Evolutionary conservation across 2,329 filamentous ascomycete genomes (phyloP).

Genomic region (Colletotrichum sp.): DNA sequence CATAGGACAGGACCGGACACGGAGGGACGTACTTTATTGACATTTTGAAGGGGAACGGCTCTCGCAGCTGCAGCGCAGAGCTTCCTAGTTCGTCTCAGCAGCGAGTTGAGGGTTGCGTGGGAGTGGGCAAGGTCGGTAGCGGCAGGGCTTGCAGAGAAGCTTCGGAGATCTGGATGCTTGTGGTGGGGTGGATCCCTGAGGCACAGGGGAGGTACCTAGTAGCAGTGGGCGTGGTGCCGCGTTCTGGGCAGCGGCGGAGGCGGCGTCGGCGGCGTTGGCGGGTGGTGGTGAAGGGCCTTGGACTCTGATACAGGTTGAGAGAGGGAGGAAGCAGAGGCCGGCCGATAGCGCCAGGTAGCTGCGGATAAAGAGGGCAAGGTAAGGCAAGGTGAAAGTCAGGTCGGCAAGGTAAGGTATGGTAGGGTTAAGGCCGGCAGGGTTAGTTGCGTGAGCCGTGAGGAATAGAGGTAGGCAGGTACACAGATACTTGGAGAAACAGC

Average conservation of each 20-base stretch:
- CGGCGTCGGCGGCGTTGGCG: conserved; percentile 4
- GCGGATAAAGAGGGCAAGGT: conserved; percentile 6
- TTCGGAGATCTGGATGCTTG: conserved; percentile 24
- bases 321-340: conserved; percentile 5
- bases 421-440: background rate
- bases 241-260: conserved; percentile 20
- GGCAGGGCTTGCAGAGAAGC: conserved; percentile 24
- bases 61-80: conserved; percentile 19
- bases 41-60: conserved; percentile 37
- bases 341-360: conserved; percentile 9
- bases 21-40: conserved; percentile 58
- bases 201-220: conserved; percentile 22
- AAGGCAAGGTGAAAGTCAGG: background rate
- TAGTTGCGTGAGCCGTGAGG: background rate
- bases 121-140: conserved; percentile 22
- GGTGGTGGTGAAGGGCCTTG: conserved; percentile 9
- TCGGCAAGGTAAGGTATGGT: background rate
- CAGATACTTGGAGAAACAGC: background rate
- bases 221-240: conserved; percentile 7
- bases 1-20: conserved; percentile 4
- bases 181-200: conserved; percentile 24
- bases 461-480: background rate
- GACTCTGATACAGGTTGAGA: conserved; percentile 14
- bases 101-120: conserved; percentile 23
- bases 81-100: conserved; percentile 24